Evolutionary conservation across 2,329 filamentous ascomycete genomes (phyloP), one percentile per base, ranked within the genome.

Genomic region (Trichoderma sp.): DNA sequence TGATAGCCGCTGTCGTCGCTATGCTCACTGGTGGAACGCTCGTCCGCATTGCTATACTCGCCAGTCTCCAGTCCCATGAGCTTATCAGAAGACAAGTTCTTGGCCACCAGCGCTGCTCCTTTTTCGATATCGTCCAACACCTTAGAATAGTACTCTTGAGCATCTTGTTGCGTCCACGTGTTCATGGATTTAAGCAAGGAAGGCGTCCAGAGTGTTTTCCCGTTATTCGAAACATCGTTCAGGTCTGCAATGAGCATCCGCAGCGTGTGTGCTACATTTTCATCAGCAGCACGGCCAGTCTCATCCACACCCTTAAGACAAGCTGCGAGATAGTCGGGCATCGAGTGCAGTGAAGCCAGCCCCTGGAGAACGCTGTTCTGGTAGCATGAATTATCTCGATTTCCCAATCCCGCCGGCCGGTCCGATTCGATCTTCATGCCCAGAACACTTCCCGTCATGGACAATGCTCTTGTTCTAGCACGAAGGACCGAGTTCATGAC

Each of bases 141-240:
- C 80, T 96, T 97, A 18, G 95, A 96, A 80, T 94, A 98, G 83
- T 98, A 99, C 83, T 99, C 97, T 82, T 98, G 97, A 6, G 97
- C 97, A 84, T 99, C 97, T 84, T 99, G 97, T 82, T 98, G 97
- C 79, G 97, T 94, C 91, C 94, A 97, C 35, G 94, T 98, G 83
- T 93, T 96, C 93, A 98, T 97, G 11, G 92, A 95, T 84, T 98
- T 98, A 63, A 98, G 86, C 73, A 93, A 91, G 0, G 89, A 86
- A 0, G 94, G 94, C 7, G 95, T 95, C 94, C 94, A 98, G 16
- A 98, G 87, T 24, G 92, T 93, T 80, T 88, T 89, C 8, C 94
- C 94, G 77, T 94, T 92, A 80, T 95, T 94, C 9, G 88, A 85
- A 0, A 89, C 85, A 80, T 93, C 89, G 79, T 93, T 94, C 50